phyloP scores from a whole-genome alignment of 2,329 filamentous ascomycete genomes.

The Botrytis fabae region DNA sequence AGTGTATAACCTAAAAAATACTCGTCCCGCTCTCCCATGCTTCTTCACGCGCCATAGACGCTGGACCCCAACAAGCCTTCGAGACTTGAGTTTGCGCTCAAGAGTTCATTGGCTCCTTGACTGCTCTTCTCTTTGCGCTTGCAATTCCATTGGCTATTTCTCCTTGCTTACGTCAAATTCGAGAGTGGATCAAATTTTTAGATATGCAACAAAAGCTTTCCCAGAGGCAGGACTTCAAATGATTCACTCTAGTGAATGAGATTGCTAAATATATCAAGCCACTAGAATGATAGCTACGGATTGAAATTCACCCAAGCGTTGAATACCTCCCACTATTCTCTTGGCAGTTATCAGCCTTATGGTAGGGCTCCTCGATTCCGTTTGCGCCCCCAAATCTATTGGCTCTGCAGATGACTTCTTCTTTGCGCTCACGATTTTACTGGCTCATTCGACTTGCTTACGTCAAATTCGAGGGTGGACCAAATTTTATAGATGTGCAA shows the following conservation, averaged over 20 bases:
- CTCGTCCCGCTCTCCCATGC: neutral
- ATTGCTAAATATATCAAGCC: too few species aligned
- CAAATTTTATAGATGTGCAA: neutral
- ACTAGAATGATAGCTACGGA: fast-evolving
- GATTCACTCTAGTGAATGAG: neutral
- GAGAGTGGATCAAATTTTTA: neutral
- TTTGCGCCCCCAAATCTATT: neutral
- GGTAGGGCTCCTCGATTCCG: neutral
- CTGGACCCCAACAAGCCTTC: neutral
- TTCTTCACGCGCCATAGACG: too few species aligned
- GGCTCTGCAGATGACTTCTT: neutral
- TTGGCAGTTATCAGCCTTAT: neutral
- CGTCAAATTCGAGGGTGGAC: conserved; percentile 5
- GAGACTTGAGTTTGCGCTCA: neutral
- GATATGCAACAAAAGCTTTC: neutral
- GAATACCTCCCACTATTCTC: neutral
- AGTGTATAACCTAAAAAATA: neutral
- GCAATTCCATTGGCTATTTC: neutral
- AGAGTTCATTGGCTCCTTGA: neutral
- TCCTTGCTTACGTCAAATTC: neutral
- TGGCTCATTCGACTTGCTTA: neutral
- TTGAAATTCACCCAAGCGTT: neutral
- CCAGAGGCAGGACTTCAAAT: neutral
- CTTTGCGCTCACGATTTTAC: neutral
- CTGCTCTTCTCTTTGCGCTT: neutral